These are phyloP conservation scores for Protostelium mycophagum DNA, from an alignment of 78 protist species.

Conservation along the genomic window DNA sequence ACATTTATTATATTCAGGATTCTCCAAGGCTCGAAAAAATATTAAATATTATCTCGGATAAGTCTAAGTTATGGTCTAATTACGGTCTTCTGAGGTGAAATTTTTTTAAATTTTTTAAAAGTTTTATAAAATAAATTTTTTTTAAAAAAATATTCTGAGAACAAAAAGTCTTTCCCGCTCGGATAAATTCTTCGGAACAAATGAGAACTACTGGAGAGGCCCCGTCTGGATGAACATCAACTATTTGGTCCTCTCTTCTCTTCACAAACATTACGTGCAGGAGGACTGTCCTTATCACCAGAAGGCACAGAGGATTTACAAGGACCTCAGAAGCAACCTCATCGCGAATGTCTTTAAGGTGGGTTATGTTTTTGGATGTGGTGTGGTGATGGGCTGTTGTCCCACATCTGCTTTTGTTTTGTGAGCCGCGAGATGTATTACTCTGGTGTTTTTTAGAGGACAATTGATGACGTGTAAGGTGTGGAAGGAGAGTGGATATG, in stretches of 20 bases:
- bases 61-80: conserved; percentile 4
- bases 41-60: neutral
- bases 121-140: too few relatives aligned
- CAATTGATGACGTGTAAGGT: neutral
- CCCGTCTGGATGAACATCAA: conserved; percentile 93
- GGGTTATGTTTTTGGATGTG: neutral
- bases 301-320: conserved; percentile 4
- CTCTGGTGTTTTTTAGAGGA: neutral
- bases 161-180: conserved; percentile 23
- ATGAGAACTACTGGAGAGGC: conserved; percentile 92
- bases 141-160: too few relatives aligned
- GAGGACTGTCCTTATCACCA: neutral
- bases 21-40: neutral
- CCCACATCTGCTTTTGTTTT: too few relatives aligned
- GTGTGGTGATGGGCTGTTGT: neutral
- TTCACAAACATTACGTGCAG: neutral
- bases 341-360: conserved; percentile 20
- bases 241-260: conserved; percentile 57
- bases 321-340: conserved; percentile 43
- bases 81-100: conserved; percentile 28
- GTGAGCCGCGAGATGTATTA: too few relatives aligned
- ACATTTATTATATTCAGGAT: too few relatives aligned
- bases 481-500: conserved; percentile 66
- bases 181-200: conserved; percentile 52
- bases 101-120: too few relatives aligned